Evolutionary conservation across 352 stramenopile species (phyloP).

Genomic region (Aphanomyces stellatus): DNA sequence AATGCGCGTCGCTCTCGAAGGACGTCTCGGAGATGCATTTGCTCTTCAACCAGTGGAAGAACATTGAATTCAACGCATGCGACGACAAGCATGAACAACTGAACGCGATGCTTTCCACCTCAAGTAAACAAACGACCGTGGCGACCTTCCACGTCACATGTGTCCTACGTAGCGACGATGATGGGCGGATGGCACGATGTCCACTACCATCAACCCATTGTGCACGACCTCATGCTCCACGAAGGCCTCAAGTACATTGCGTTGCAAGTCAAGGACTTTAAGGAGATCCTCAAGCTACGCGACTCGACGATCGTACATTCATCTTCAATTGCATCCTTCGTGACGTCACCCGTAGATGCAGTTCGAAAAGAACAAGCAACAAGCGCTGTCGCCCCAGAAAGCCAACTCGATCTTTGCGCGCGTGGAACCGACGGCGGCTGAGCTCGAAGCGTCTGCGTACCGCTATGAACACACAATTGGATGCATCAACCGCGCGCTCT

Average conservation of each 20-base stretch:
- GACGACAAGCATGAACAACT: slow-evolving; percentile 28
- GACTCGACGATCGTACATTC: slow-evolving; percentile 28
- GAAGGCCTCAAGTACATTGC: slow-evolving; percentile 59
- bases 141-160: not conserved
- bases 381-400: slow-evolving; percentile 19
- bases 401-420: slow-evolving; percentile 35
- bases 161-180: slow-evolving; percentile 26
- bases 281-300: slow-evolving; percentile 44
- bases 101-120: slow-evolving; percentile 32
- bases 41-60: slow-evolving; percentile 51
- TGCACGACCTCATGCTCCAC: slow-evolving; percentile 58
- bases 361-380: slow-evolving; percentile 18
- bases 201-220: slow-evolving; percentile 38
- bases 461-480: slow-evolving; percentile 33
- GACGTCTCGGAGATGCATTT: slow-evolving; percentile 40
- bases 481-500: slow-evolving; percentile 46
- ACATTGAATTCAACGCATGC: slow-evolving; percentile 26
- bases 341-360: slow-evolving; percentile 11
- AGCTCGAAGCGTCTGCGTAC: slow-evolving; percentile 33
- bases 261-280: slow-evolving; percentile 45
- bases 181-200: slow-evolving; percentile 42
- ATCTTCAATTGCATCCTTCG: not conserved
- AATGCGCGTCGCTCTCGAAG: slow-evolving; percentile 40
- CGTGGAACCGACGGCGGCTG: slow-evolving; percentile 27
- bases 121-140: slow-evolving; percentile 30